These are phyloP conservation scores for Nigrospora sphaerica DNA, from an alignment of 2,329 filamentous ascomycete species.

Conservation along the genomic window DNA sequence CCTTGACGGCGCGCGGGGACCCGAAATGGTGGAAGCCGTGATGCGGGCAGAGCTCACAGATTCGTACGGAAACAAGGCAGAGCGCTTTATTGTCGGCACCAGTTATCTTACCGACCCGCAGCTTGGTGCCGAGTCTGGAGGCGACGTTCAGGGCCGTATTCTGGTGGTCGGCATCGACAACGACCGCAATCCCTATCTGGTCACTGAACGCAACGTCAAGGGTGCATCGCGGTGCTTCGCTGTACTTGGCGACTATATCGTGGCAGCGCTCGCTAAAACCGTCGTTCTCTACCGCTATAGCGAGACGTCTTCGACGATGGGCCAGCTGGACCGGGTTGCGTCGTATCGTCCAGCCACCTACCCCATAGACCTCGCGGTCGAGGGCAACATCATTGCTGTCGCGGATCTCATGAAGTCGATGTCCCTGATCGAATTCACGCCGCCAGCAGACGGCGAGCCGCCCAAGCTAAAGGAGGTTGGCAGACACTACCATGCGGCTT, in stretches of 20 bases:
- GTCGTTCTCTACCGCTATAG: constrained; percentile 53
- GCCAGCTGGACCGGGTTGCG: constrained; percentile 61
- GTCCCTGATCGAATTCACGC: constrained; percentile 65
- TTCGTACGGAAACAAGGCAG: constrained; percentile 47
- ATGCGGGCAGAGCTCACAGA: constrained; percentile 67
- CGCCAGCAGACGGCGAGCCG: constrained; percentile 46
- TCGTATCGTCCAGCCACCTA: constrained; percentile 77
- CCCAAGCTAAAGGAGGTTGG: constrained; percentile 66
- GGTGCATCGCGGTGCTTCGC: constrained; percentile 76
- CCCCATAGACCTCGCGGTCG: constrained; percentile 72
- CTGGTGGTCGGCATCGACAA: constrained; percentile 77
- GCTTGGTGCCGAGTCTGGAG: constrained; percentile 25
- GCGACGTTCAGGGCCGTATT: constrained; percentile 65
- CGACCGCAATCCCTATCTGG: constrained; percentile 63
- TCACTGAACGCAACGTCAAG: constrained; percentile 63
- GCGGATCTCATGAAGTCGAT: constrained; percentile 93
- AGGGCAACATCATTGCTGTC: constrained; percentile 70
- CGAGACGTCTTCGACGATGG: constrained; percentile 48
- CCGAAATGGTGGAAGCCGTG: constrained; percentile 79
- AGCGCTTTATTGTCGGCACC: constrained; percentile 89
- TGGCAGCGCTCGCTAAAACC: constrained; percentile 85
- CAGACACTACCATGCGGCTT: constrained; percentile 73
- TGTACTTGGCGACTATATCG: constrained; percentile 68
- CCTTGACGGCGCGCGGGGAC: constrained; percentile 39
- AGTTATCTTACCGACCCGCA: constrained; percentile 63